Evolutionary conservation across 2,329 filamentous ascomycete genomes (phyloP), one percentile per base, ranked within the genome.

Genomic region (Epicoccum sorghinum): DNA sequence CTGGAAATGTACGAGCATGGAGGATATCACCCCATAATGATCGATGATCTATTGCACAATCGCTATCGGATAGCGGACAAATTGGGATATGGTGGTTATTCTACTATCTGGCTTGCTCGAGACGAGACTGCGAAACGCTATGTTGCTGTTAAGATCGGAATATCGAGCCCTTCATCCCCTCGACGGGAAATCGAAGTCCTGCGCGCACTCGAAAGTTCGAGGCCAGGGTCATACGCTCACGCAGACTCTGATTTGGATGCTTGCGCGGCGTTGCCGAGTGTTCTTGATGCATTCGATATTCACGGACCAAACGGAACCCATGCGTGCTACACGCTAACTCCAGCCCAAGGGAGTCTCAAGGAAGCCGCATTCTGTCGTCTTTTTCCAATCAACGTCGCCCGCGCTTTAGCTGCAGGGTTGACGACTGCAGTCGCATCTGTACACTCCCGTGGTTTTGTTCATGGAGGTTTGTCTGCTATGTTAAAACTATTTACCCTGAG

Each of bases 91-190:
- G 62, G 62, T 30, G 49, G 44, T 23, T 60, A 58, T 47, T 64
- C 61, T 12, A 66, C 62, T 7, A 57, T 64, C 33, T 67, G 61
- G 62, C 54, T 67, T 30, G 55, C 56, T 52, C 60, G 48, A 32
- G 58, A 65, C 35, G 47, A 55, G 35, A 42, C 12, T 36, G 7
- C 37, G 2, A 36, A 53, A 43, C 51, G 58, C 22, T 58, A 55
- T 40, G 40, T 58, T 30, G 54, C 55, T 27, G 14, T 60, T 22
- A 58, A 60, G 42, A 50, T 60, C 32, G 50, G 52, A 24, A 54
- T 54, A 53, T 47, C 52, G 33, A 52, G 39, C 47, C 43, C 35
- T 8, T 40, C 42, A 27, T 7, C 48, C 32, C 49, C 46, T 51
- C 49, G 46, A 40, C 48, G 50, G 23, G 57, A 59, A 50, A 32